A percentile compares a stretch with the other conserved stretches of the same genome.
Conservation (phyloP, 805 yeast species). For the Sungouiella thailandica region DNA sequence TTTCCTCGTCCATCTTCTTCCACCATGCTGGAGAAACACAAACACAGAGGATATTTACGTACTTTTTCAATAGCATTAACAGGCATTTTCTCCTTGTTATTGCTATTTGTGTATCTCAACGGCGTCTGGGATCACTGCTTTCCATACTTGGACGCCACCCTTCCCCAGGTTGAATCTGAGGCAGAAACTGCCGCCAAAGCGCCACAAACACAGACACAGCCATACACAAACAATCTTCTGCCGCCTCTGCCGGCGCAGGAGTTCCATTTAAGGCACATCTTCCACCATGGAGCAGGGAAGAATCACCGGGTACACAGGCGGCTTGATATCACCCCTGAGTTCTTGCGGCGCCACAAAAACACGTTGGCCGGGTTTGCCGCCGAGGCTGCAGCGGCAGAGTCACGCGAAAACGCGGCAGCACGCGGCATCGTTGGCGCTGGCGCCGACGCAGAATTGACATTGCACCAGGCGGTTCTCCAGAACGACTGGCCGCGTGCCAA, state of each 20-base stretch:
- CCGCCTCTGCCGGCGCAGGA: conserved; percentile 2
- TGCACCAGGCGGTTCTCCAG: conserved; percentile 8
- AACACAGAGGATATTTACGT: too few relatives aligned
- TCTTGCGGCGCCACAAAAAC: conserved; percentile 18
- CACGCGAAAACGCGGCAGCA: neutral
- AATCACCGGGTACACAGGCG: conserved; percentile 41
- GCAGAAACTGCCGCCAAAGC: too few relatives aligned
- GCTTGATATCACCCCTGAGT: conserved; percentile 45
- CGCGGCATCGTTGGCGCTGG: neutral
- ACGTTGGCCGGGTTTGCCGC: conserved; percentile 1
- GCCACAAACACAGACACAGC: too few relatives aligned
- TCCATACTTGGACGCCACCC: too few relatives aligned
- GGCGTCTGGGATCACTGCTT: too few relatives aligned
- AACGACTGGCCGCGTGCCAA: conserved; percentile 34
- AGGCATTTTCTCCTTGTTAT: too few relatives aligned
- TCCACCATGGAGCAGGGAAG: conserved; percentile 55
- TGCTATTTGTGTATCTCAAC: too few relatives aligned
- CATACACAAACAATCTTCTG: too few relatives aligned
- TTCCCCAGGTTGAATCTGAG: too few relatives aligned
- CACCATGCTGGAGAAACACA: neutral
- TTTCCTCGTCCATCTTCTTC: neutral
- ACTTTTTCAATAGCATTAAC: too few relatives aligned
- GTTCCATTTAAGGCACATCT: conserved; percentile 48
- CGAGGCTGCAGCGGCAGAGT: conserved; percentile 5
- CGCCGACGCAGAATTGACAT: conserved; percentile 1